phyloP scores from a whole-genome alignment of 1,284 basidiomycete genomes.

The Wolfiporia cocos region DNA sequence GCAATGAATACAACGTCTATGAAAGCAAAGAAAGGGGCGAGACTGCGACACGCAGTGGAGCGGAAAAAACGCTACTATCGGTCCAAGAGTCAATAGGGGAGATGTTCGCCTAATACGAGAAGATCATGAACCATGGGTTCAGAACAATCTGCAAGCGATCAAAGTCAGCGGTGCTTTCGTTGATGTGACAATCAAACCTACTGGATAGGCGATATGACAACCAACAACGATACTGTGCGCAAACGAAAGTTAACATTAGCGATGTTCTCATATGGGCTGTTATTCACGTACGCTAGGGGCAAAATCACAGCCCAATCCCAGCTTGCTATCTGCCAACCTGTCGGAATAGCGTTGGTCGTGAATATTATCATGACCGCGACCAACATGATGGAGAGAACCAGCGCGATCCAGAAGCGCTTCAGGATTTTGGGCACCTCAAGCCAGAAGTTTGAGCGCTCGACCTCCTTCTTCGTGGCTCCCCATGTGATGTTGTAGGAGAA shows the following conservation, averaged over 20 bases:
- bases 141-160: conserved; percentile 50
- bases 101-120: conserved; percentile 41
- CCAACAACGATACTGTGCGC: conserved; percentile 49
- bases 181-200: conserved; percentile 25
- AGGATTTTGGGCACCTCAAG: conserved; percentile 79
- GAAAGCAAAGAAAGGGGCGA: neutral
- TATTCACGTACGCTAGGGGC: conserved; percentile 51
- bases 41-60: neutral
- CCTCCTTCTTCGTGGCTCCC: conserved; percentile 77
- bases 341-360: conserved; percentile 43
- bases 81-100: too few relatives aligned
- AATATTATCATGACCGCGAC: conserved; percentile 52
- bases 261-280: too few relatives aligned
- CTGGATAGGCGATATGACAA: conserved; percentile 67
- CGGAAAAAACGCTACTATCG: too few relatives aligned
- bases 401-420: conserved; percentile 63
- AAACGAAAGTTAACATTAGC: too few relatives aligned
- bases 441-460: conserved; percentile 82
- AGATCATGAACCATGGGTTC: conserved; percentile 73
- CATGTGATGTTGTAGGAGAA: conserved; percentile 84
- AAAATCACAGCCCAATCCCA: conserved; percentile 65
- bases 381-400: conserved; percentile 45
- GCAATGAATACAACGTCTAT: neutral
- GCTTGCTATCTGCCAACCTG: conserved; percentile 56
- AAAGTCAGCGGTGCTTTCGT: neutral